Evolutionary conservation across 78 protist genomes (phyloP), one percentile per base, ranked within the genome.

Genomic region (Cavenderia fasciculata): DNA sequence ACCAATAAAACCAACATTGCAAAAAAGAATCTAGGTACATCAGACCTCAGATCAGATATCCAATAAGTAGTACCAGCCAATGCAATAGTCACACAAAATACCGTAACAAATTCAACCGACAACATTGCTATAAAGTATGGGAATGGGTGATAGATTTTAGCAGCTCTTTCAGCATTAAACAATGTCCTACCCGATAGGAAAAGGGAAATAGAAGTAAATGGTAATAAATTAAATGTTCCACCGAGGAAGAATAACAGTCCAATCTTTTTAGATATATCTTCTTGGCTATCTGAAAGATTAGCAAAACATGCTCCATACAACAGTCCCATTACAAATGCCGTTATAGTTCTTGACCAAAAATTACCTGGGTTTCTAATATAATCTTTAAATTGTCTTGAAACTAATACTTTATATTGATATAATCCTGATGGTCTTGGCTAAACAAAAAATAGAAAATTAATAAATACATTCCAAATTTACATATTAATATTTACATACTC

Each of bases 251-350:
- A 77, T 10, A 77, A 3, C 1, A 63, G 31, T 0, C 31, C 87
- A 0, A 47, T 1, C 14, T 29, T 36, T 11, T 65, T 33, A 44
- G 25, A 43, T 5, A 66, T 0, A 2, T 77, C 76, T 7, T 11
- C 49, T 77, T 77, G 87, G 34, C 11, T 52, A 2, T 19, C 3
- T 6, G n/a, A 25, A 3, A 77, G 25, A 0, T 12, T 21, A 2
- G 44, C 46, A 40, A 77, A 77, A 31, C 87, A 77, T 43, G 87
- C 87, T 7, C 73, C 70, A 51, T 49, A 77, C 2, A 77, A 49
- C 2, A 77, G 27, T 1, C 76, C 87, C 25, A 77, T 25, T 0
- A 63, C 19, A 21, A 77, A 21, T 8, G 74, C 40, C 10, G 36
- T 43, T 2, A 21, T 1, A 8, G 52, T 11, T 8, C 73, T 43